Conservation (phyloP, 2,329 filamentous ascomycete species). For the Penicillium palitans region DNA sequence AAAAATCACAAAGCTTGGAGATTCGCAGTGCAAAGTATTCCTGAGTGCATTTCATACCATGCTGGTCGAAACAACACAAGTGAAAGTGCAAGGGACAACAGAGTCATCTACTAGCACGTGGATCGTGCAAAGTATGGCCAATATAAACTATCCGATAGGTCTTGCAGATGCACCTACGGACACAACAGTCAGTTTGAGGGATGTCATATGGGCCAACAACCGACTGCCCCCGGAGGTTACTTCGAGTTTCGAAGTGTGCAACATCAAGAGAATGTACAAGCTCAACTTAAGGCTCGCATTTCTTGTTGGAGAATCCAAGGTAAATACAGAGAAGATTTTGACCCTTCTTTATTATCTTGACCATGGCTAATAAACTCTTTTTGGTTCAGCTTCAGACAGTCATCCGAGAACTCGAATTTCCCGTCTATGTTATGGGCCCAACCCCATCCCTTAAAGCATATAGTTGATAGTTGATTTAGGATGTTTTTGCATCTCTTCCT, state of each 20-base stretch:
- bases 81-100: conserved; percentile 4
- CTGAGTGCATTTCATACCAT: conserved; percentile 23
- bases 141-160: conserved; percentile 6
- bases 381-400: conserved; percentile 1
- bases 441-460: background rate
- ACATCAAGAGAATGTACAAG: conserved; percentile 18
- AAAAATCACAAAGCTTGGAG: conserved; percentile 7
- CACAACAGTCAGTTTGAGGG: conserved; percentile 1
- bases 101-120: conserved; percentile 9
- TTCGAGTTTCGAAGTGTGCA: conserved; percentile 22
- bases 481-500: background rate
- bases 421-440: conserved; percentile 13
- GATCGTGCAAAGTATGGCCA: conserved; percentile 23
- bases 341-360: background rate
- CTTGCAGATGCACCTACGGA: background rate
- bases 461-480: background rate
- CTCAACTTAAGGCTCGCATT: conserved; percentile 17
- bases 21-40: background rate
- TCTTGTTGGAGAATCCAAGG: conserved; percentile 9
- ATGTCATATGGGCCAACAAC: background rate
- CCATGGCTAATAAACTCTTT: background rate
- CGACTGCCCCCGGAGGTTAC: conserved; percentile 12
- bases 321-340: background rate
- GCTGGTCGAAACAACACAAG: conserved; percentile 22
- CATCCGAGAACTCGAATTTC: conserved; percentile 20